Conservation (phyloP, 2,329 filamentous ascomycete genomes). For the Ceratocystiopsis sp. region DNA sequence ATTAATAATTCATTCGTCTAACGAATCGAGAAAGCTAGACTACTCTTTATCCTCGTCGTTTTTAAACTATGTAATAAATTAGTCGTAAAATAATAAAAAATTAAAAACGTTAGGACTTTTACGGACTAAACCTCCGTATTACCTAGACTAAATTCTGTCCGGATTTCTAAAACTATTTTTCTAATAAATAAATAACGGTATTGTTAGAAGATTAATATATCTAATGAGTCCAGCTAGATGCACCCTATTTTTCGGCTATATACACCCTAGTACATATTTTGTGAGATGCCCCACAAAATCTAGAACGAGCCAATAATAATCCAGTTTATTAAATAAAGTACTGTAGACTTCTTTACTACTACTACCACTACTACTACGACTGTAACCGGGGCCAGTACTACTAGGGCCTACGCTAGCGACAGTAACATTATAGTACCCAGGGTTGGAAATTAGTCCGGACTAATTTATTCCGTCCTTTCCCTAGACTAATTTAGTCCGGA, state of each 20-base stretch:
- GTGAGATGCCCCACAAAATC: too few species aligned
- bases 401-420: background rate
- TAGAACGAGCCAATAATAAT: background rate
- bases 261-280: too few species aligned
- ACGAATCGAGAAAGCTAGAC: background rate
- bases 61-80: too few species aligned
- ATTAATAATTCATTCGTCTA: too few species aligned
- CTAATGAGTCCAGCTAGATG: background rate
- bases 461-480: too few species aligned
- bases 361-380: background rate
- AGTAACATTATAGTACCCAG: background rate
- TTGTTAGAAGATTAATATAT: background rate
- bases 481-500: too few species aligned
- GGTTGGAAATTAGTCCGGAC: too few species aligned
- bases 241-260: too few species aligned
- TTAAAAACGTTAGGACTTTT: background rate
- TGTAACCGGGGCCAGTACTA: background rate
- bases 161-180: too few species aligned
- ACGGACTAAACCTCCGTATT: too few species aligned
- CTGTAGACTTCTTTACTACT: background rate
- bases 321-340: background rate
- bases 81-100: background rate
- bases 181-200: background rate
- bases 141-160: too few species aligned
- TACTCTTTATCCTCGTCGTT: background rate